Conservation (phyloP, 768 basidiomycete species). For the Kwoniella mangroviensis region DNA sequence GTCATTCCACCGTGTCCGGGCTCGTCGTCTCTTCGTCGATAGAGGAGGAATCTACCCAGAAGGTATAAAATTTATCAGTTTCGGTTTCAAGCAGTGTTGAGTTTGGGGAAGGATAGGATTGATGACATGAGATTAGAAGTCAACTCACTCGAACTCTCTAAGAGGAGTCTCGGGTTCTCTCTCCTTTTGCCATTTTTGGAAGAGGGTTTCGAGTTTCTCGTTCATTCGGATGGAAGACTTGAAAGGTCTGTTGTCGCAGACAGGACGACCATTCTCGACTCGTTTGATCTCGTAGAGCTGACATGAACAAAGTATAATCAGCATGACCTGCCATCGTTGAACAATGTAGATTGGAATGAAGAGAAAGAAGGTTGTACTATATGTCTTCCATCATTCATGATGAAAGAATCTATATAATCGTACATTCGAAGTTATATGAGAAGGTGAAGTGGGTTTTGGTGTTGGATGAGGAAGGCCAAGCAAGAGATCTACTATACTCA, state of each 20-base stretch:
- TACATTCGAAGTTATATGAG: background rate
- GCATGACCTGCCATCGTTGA: background rate
- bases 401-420: background rate
- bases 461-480: background rate
- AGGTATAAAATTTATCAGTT: background rate
- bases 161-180: constrained; percentile 16
- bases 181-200: constrained; percentile 22
- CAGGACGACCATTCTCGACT: constrained; percentile 18
- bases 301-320: background rate
- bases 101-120: background rate
- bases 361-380: background rate
- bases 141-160: constrained; percentile 19
- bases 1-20: constrained; percentile 11
- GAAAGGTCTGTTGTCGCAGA: constrained; percentile 17
- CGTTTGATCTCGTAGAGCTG: constrained; percentile 23
- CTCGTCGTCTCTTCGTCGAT: constrained; percentile 11
- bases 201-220: constrained; percentile 25
- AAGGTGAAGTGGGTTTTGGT: background rate
- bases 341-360: background rate
- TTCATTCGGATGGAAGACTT: constrained; percentile 11
- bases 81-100: background rate
- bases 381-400: background rate
- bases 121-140: background rate
- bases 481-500: constrained; percentile 1
- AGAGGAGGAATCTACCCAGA: constrained; percentile 16